A percentile compares a stretch with the other conserved stretches of the same genome.
These are phyloP conservation scores for Serendipita indica DNA, from an alignment of 768 basidiomycete species.

Conservation along the genomic window DNA sequence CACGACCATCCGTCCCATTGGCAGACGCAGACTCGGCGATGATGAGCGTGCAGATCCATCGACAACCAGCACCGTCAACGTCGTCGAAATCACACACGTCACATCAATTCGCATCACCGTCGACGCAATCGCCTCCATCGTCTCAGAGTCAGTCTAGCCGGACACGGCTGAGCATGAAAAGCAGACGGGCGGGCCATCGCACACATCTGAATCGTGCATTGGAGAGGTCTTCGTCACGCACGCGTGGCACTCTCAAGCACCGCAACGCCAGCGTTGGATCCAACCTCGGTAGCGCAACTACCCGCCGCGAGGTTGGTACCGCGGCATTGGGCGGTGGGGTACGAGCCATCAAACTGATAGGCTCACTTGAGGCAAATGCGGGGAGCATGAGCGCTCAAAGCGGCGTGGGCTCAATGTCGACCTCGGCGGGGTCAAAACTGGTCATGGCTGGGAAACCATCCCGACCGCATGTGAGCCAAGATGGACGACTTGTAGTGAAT, in stretches of 20 bases:
- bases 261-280: background rate
- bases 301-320: background rate
- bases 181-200: background rate
- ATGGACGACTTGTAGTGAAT: no score
- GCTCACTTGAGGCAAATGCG: background rate
- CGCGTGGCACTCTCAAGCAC: background rate
- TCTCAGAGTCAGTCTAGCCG: background rate
- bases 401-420: background rate
- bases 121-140: background rate
- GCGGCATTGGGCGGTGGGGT: background rate
- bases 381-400: background rate
- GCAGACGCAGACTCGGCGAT: no score
- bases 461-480: background rate
- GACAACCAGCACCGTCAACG: no score
- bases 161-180: background rate
- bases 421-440: background rate
- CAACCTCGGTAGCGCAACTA: background rate
- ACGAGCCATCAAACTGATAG: background rate
- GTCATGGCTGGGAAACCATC: background rate
- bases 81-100: no score
- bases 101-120: background rate
- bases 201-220: background rate
- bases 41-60: no score
- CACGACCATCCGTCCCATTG: no score
- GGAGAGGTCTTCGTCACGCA: background rate